Evolutionary conservation across 345 rosid genomes (phyloP).

Genomic region (Bruguiera gymnorhiza): DNA sequence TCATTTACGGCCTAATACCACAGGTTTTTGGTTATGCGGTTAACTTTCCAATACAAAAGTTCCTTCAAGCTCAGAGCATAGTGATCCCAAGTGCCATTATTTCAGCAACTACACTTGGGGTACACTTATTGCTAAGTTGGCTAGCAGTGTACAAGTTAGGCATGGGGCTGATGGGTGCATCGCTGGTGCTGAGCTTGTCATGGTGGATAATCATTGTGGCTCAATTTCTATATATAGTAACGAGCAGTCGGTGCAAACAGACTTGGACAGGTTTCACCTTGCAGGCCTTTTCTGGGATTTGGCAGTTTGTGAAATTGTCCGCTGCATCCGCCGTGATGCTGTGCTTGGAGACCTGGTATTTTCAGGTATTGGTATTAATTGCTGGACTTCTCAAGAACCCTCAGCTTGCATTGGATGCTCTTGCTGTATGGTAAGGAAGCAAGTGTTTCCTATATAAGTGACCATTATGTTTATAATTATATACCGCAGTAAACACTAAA

Average conservation of each 20-base stretch:
- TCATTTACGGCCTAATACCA: slow-evolving; percentile 27
- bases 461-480: too few relatives aligned
- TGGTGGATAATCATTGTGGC: slow-evolving; percentile 84
- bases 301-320: slow-evolving; percentile 68
- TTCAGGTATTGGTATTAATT: slow-evolving; percentile 64
- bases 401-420: slow-evolving; percentile 64
- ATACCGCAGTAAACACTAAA: too few relatives aligned
- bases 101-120: slow-evolving; percentile 1
- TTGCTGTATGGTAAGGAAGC: slow-evolving; percentile 63
- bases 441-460: too few relatives aligned
- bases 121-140: slow-evolving; percentile 22
- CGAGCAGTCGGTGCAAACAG: slow-evolving; percentile 40
- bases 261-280: slow-evolving; percentile 67
- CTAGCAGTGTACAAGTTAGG: slow-evolving; percentile 10
- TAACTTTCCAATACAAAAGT: slow-evolving; percentile 29
- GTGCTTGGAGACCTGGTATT: slow-evolving; percentile 89
- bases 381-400: slow-evolving; percentile 73
- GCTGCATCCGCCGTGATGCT: slow-evolving; percentile 84
- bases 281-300: slow-evolving; percentile 61
- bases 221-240: slow-evolving; percentile 48
- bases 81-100: slow-evolving; percentile 26
- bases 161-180: slow-evolving; percentile 45
- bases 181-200: slow-evolving; percentile 63
- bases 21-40: slow-evolving; percentile 24
- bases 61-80: slow-evolving; percentile 28